These are phyloP conservation scores for Mucor saturninus DNA, from an alignment of 371 early-diverging fungal species.

Conservation along the genomic window DNA sequence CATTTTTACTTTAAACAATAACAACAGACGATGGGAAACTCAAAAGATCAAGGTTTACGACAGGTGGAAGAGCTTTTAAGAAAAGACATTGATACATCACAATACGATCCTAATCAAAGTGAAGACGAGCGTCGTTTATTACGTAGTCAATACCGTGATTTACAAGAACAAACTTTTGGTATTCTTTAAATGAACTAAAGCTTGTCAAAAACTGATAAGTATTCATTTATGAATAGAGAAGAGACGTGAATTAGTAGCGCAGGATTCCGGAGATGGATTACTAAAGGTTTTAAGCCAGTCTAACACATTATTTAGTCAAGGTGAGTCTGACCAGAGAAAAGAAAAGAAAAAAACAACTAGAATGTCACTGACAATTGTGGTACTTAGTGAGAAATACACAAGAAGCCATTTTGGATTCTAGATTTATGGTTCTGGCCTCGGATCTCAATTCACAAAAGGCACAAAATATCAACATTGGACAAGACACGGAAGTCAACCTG, in stretches of 20 bases:
- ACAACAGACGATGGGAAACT: conserved; percentile 1
- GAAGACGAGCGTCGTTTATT: conserved; percentile 57
- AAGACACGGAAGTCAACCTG: conserved; percentile 69
- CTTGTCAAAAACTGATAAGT: no score
- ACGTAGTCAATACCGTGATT: conserved; percentile 54
- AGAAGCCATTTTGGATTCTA: conserved; percentile 91
- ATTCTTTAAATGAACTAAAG: background rate
- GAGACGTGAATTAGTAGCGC: conserved; percentile 56
- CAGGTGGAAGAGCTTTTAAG: conserved; percentile 23
- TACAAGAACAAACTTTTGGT: conserved; percentile 58
- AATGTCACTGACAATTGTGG: background rate
- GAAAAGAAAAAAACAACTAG: background rate
- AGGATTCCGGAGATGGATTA: conserved; percentile 31
- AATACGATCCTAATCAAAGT: conserved; percentile 51
- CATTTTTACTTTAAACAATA: background rate
- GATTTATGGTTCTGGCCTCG: conserved; percentile 72
- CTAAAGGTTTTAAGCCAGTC: conserved; percentile 48
- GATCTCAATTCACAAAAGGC: conserved; percentile 80
- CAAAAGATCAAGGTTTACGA: conserved; percentile 19
- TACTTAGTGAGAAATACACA: conserved; percentile 68
- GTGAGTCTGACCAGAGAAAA: conserved; percentile 22
- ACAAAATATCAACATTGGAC: conserved; percentile 71
- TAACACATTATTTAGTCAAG: conserved; percentile 58
- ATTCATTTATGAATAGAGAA: conserved; percentile 27
- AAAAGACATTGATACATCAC: conserved; percentile 24